Evolutionary conservation across 2,329 filamentous ascomycete species (phyloP), one percentile per base, ranked within the genome.

Genomic region (Botrytis deweyae): DNA sequence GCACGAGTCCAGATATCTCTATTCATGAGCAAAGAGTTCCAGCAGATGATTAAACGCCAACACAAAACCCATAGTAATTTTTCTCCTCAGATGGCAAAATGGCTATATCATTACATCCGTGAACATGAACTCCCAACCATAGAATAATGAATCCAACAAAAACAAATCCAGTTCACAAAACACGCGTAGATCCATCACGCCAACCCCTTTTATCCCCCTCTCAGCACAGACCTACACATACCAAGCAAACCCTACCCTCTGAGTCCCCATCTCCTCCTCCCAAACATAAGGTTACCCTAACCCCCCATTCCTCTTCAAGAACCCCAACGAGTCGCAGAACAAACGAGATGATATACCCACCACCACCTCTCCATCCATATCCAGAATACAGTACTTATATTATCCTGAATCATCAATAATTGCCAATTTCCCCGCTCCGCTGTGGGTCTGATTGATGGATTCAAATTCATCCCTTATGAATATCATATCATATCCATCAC

Each of bases 31-130:
- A 4, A 29, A 29, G n/a, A 58, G 3, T 18, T 58, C 18, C 5
- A 1, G 14, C 4, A 16, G 1, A 29, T 29, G n/a, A 29, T 55
- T 8, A 2, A 29, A 55, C 3, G 12, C 6, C 52, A 3, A n/a
- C 6, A 29, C 8, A 16, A 29, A 8, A 18, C 52, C 7, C n/a
- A 29, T 16, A 1, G 3, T 2, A 0, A 14, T 55, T 2, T 3
- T 29, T 9, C 8, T 58, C 14, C 18, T 4, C n/a, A 14, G 49
- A 55, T 16, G 5, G 49, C 49, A 2, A 55, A 9, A 55, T n/a
- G 0, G 1, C 12, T n/a, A 29, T n/a, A n/a, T 18, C 25, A 2
- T 7, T 16, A 2, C 3, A 3, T 14, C 1, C 25, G 25, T 6
- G 7, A 16, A 29, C 16, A 5, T 7, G 14, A 55, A 16, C 4